Percentiles rank a stretch among this genome's conserved stretches.
These are phyloP conservation scores for Aureobasidium sp. DNA, from an alignment of 2,329 filamentous ascomycete genomes.

Conservation along the genomic window DNA sequence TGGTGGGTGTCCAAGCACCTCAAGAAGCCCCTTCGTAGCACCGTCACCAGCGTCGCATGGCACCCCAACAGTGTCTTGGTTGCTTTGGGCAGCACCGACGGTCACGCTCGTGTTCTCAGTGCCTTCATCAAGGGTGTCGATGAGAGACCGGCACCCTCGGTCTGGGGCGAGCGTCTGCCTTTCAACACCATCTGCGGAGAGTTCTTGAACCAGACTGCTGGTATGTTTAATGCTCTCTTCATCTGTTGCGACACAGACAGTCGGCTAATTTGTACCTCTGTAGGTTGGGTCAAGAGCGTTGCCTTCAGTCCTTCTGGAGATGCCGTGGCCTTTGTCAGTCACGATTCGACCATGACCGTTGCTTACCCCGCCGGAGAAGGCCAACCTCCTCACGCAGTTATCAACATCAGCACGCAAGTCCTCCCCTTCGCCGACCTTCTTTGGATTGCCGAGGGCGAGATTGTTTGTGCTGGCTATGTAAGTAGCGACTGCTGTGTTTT, in stretches of 20 bases:
- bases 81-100: conserved; percentile 92
- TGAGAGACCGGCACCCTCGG: conserved; percentile 70
- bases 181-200: conserved; percentile 99
- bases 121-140: conserved; percentile 96
- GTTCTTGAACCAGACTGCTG: conserved; percentile 84
- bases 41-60: conserved; percentile 90
- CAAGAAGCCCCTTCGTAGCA: conserved; percentile 97
- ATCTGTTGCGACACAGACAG: not conserved
- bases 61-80: conserved; percentile 95
- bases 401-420: conserved; percentile 82
- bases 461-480: conserved; percentile 87
- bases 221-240: not conserved
- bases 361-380: conserved; percentile 91
- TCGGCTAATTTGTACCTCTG: not conserved
- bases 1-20: conserved; percentile 99
- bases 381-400: conserved; percentile 79
- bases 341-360: conserved; percentile 93
- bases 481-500: conserved; percentile 18
- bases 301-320: conserved; percentile 89
- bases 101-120: conserved; percentile 89
- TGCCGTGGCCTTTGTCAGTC: conserved; percentile 86
- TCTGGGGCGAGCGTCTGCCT: conserved; percentile 90
- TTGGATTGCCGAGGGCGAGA: conserved; percentile 87
- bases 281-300: conserved; percentile 87
- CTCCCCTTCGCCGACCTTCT: conserved; percentile 88